Evolutionary conservation across 768 basidiomycete species (phyloP).

Genomic region (Antrodiella citrinella): DNA sequence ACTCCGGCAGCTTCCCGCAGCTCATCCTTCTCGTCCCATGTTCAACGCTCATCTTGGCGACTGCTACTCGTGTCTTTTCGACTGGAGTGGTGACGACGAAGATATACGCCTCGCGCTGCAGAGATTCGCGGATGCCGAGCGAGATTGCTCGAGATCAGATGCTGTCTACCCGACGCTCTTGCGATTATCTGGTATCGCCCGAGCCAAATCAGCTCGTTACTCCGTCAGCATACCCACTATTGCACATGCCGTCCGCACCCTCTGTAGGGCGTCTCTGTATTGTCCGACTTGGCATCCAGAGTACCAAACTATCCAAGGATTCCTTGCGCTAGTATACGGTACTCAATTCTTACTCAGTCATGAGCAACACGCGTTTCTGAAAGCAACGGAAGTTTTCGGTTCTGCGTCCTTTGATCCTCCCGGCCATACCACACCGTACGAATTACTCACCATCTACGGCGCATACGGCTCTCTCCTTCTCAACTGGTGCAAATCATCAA

Average conservation of each 20-base stretch:
- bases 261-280: neutral
- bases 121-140: neutral
- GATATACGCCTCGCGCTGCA: neutral
- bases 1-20: neutral
- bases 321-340: neutral
- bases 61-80: neutral
- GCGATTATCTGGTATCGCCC: neutral
- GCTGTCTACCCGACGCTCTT: neutral
- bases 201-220: neutral
- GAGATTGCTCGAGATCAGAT: neutral
- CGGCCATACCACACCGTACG: neutral
- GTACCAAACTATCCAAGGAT: neutral
- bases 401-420: neutral
- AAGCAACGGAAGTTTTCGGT: neutral
- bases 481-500: neutral
- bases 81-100: neutral
- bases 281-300: neutral
- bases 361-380: neutral
- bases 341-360: neutral
- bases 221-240: neutral
- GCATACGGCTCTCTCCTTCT: neutral
- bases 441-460: neutral
- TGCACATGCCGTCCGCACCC: neutral
- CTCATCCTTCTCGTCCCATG: neutral
- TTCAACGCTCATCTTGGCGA: neutral